Base-by-base conservation (phyloP, 2,329 filamentous ascomycete genomes). In the Alternaria consortialis region DNA sequence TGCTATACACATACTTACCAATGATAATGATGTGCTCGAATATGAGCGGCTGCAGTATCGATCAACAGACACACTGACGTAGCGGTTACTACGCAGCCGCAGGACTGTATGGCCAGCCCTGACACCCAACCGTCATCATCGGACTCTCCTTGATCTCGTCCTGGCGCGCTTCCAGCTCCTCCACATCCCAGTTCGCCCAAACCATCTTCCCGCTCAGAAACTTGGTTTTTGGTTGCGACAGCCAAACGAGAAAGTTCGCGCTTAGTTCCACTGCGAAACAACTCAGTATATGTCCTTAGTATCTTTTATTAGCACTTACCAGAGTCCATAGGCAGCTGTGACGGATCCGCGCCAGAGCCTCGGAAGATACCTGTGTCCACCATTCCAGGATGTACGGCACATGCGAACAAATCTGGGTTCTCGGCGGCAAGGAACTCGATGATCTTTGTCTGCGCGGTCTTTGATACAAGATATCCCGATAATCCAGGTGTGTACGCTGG, bases 101-200 rank as follows among this genome's bases (percentile, higher is more conserved):
- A 47, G 27, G 25, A 17, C 43, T 47, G 25, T 29, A 47, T 6
- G 27, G 43, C 27, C 43, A 47, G 4, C 43, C 43, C 25, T 17
- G 25, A 47, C 13, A 12, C 15, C 42, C 43, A n/a, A 27, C 4
- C 29, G 43, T 47, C 43, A 47, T 47, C n/a, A 31, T 31, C 23
- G 15, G 9, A 31, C 43, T 13, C 8, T n/a, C 62, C 23, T 72
- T 58, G 58, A 76, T 71, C 63, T 74, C 70, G 12, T 71, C 60
- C 48, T 55, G 64, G 48, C 68, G 63, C 8, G 43, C 62, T 53
- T 69, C 63, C 23, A 77, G 46, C 62, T 77, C 73, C 23, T 70
- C 61, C 60, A 76, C 71, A 67, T 77, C 75, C 75, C 74, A 78
- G 9, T 67, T 75, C 7, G 51, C 62, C 62, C 64, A 67, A n/a